Evolutionary conservation across 2,329 filamentous ascomycete species (phyloP).

Genomic region (Zasmidium angulare): DNA sequence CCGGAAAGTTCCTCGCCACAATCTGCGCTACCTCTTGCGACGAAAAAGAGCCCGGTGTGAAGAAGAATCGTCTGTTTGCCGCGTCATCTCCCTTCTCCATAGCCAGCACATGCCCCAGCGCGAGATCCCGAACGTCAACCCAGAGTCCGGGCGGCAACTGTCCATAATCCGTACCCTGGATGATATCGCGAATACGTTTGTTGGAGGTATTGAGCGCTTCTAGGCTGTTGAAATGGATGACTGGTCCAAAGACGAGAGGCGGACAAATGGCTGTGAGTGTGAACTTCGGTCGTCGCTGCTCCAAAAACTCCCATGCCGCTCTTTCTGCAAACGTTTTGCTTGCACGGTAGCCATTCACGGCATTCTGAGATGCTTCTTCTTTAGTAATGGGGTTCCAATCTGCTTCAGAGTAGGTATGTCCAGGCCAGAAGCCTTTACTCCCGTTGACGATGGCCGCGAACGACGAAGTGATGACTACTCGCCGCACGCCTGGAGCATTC

Average conservation of each 20-base stretch:
- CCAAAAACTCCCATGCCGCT: constrained; percentile 55
- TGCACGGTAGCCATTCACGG: constrained; percentile 45
- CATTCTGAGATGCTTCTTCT: constrained; percentile 49
- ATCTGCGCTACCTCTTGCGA: constrained; percentile 60
- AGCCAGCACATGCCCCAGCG: constrained; percentile 21
- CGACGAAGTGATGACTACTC: constrained; percentile 70
- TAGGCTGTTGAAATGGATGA: constrained; percentile 61
- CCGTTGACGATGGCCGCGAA: constrained; percentile 64
- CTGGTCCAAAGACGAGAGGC: constrained; percentile 51
- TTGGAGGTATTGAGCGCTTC: constrained; percentile 73
- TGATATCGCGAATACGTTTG: constrained; percentile 61
- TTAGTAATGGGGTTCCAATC: constrained; percentile 60
- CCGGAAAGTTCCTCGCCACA: constrained; percentile 56
- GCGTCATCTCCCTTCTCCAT: constrained; percentile 56
- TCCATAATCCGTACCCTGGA: constrained; percentile 60
- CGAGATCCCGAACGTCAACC: constrained; percentile 28
- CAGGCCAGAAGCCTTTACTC: constrained; percentile 51
- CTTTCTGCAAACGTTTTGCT: constrained; percentile 64
- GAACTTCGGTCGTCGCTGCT: constrained; percentile 54
- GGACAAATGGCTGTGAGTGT: constrained; percentile 51
- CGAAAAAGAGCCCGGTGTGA: constrained; percentile 60
- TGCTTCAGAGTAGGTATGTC: constrained; percentile 52
- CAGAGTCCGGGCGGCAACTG: constrained; percentile 50
- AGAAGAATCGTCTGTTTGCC: constrained; percentile 64
- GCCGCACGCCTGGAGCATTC: constrained; percentile 64